Conservation (phyloP, 306 rosid genomes). For the Cucurbita argyrosperma region DNA sequence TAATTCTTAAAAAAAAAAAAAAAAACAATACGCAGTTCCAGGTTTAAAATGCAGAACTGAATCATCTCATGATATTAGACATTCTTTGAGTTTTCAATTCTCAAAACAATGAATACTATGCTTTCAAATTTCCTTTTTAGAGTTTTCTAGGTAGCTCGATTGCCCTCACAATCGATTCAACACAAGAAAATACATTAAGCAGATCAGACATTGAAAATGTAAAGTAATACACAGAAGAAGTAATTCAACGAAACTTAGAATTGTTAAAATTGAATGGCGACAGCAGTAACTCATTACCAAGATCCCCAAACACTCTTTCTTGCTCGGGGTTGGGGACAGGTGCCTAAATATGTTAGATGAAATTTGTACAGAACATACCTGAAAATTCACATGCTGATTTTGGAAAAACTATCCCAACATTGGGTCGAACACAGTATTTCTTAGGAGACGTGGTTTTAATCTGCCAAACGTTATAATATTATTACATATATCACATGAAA, state of each 20-base stretch:
- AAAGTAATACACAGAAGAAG: background rate
- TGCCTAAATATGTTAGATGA: background rate
- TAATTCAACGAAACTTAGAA: background rate
- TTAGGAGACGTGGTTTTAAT: constrained; percentile 91
- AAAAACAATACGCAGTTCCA: background rate
- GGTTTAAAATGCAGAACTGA: background rate
- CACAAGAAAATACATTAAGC: background rate
- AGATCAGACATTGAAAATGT: background rate
- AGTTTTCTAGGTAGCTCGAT: background rate
- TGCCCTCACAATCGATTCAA: background rate
- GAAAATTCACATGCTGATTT: constrained; percentile 46
- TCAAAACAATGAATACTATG: background rate
- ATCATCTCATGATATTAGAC: background rate
- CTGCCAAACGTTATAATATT: constrained; percentile 21
- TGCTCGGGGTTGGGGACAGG: background rate
- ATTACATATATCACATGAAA: background rate
- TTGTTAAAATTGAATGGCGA: background rate
- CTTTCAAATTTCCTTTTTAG: background rate
- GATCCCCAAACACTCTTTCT: background rate
- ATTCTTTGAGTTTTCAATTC: background rate
- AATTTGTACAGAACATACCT: constrained; percentile 28
- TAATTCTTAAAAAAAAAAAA: background rate
- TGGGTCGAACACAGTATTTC: constrained; percentile 80
- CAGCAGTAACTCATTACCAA: background rate
- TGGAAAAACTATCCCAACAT: constrained; percentile 69